Evolutionary conservation across 805 yeast species (phyloP).

Genomic region (Kuraishia molischiana): DNA sequence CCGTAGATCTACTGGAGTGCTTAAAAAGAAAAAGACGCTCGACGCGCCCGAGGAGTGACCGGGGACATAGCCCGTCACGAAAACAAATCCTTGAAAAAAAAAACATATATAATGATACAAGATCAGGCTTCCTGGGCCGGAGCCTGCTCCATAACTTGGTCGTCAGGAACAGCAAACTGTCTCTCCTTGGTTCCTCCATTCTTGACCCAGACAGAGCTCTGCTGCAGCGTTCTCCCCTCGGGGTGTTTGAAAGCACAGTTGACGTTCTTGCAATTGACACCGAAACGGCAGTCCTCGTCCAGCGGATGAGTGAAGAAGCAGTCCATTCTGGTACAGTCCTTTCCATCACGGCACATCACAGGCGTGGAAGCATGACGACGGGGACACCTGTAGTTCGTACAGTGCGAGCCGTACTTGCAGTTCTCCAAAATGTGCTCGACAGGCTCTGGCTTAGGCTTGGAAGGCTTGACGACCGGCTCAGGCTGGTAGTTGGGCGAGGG

Average conservation of each 20-base stretch:
- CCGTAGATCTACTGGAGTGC: no score
- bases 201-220: slow-evolving; percentile 22
- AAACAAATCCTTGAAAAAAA: no score
- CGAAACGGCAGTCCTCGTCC: slow-evolving; percentile 72
- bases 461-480: slow-evolving; percentile 11
- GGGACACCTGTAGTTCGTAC: slow-evolving; percentile 73
- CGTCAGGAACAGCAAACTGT: slow-evolving; percentile 70
- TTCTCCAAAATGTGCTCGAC: slow-evolving; percentile 50
- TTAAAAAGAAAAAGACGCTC: no score
- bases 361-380: slow-evolving; percentile 75
- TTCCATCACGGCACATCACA: slow-evolving; percentile 75
- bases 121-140: slow-evolving; percentile 33
- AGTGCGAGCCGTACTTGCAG: slow-evolving; percentile 69
- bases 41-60: no score
- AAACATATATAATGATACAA: no score
- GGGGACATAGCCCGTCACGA: no score
- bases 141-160: slow-evolving; percentile 61
- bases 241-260: slow-evolving; percentile 76
- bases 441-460: slow-evolving; percentile 23
- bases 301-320: slow-evolving; percentile 81
- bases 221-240: slow-evolving; percentile 46
- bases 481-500: slow-evolving; percentile 55
- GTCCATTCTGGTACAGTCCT: slow-evolving; percentile 66
- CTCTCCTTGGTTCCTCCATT: slow-evolving; percentile 43
- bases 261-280: slow-evolving; percentile 60